phyloP scores from a whole-genome alignment of 176 grass and related monocot genomes.

The Cocos nucifera region DNA sequence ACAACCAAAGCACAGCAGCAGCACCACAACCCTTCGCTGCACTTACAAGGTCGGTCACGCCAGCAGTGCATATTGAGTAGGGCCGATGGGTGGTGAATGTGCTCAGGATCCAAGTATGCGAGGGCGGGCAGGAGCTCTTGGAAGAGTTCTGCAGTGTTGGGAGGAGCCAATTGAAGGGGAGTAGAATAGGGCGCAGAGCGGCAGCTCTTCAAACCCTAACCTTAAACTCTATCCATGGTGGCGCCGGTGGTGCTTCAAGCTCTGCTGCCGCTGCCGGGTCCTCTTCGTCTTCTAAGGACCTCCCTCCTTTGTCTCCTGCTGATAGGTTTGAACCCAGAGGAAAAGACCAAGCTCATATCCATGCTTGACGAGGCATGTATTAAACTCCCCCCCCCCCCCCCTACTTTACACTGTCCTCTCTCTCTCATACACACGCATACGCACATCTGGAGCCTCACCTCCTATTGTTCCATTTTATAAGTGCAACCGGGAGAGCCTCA shows the following conservation, averaged over 20 bases:
- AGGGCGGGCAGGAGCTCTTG: slow-evolving; percentile 75
- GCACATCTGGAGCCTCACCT: too few relatives aligned
- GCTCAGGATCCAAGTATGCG: slow-evolving; percentile 80
- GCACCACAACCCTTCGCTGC: slow-evolving; percentile 40
- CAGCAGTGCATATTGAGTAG: slow-evolving; percentile 54
- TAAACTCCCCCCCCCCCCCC: not conserved
- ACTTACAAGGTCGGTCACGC: slow-evolving; percentile 46
- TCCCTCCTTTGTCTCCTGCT: slow-evolving; percentile 66
- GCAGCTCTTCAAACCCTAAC: slow-evolving; percentile 21
- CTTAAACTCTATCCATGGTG: slow-evolving; percentile 46
- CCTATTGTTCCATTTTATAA: too few relatives aligned
- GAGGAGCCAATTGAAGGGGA: slow-evolving; percentile 54
- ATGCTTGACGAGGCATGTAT: slow-evolving; percentile 97
- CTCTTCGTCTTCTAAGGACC: slow-evolving; percentile 54
- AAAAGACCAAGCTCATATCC: slow-evolving; percentile 95
- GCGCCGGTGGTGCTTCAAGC: slow-evolving; percentile 28
- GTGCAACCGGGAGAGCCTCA: too few relatives aligned
- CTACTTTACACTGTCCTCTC: too few relatives aligned
- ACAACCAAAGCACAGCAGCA: slow-evolving; percentile 41
- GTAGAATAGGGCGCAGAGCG: not conserved
- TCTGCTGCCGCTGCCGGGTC: slow-evolving; percentile 41
- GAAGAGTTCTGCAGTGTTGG: slow-evolving; percentile 67
- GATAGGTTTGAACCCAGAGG: slow-evolving; percentile 87
- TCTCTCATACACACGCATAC: not conserved
- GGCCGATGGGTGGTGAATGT: slow-evolving; percentile 46